These are phyloP conservation scores for Trypethelium eluteriae DNA, from an alignment of 495 filamentous ascomycete genomes.

Conservation along the genomic window DNA sequence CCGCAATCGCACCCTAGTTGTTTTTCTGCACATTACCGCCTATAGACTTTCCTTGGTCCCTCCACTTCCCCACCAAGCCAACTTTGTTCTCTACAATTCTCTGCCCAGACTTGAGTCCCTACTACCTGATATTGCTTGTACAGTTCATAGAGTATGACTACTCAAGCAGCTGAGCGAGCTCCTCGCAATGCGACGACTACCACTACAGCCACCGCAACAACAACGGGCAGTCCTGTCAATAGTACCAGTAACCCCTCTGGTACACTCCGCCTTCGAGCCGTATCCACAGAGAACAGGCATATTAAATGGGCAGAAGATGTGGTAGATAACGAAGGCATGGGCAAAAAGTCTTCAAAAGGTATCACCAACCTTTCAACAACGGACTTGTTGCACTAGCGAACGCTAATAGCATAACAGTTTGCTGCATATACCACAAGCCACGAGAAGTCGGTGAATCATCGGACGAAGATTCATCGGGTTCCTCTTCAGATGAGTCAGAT, in stretches of 20 bases:
- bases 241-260: slow-evolving; percentile 13
- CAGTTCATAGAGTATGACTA: background rate
- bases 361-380: slow-evolving; percentile 12
- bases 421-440: slow-evolving; percentile 94
- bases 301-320: slow-evolving; percentile 93
- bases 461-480: slow-evolving; percentile 62
- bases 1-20: background rate
- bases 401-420: slow-evolving; percentile 51
- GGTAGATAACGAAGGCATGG: slow-evolving; percentile 92
- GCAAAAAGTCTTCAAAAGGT: slow-evolving; percentile 93
- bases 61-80: background rate
- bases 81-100: background rate
- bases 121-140: no score
- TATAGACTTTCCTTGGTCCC: background rate
- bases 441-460: slow-evolving; percentile 77
- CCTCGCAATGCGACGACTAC: slow-evolving; percentile 4
- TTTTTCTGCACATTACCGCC: no score
- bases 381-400: background rate
- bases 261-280: slow-evolving; percentile 33
- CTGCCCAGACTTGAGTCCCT: background rate
- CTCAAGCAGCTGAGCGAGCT: background rate
- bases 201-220: background rate
- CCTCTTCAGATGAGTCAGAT: slow-evolving; percentile 43
- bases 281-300: slow-evolving; percentile 27
- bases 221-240: slow-evolving; percentile 1